These are phyloP conservation scores for Aspergillus costaricaensis DNA, from an alignment of 2,329 filamentous ascomycete genomes.

Conservation along the genomic window DNA sequence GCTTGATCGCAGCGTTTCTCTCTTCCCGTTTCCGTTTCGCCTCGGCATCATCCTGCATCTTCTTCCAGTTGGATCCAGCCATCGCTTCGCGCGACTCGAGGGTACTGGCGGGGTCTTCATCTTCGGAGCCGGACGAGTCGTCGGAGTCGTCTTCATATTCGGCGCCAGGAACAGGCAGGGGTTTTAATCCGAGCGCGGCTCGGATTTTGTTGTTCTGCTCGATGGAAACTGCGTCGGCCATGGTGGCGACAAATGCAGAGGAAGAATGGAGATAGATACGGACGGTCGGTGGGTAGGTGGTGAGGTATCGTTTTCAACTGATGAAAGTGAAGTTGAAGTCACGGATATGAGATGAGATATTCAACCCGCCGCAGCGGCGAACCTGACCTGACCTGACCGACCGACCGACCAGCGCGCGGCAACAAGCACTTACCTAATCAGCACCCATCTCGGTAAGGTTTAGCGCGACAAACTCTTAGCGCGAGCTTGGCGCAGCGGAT, in stretches of 20 bases:
- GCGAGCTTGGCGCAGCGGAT: constrained; percentile 32
- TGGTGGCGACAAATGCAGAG: constrained; percentile 28
- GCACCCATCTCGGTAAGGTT: constrained; percentile 22
- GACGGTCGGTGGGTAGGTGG: background rate
- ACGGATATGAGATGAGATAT: background rate
- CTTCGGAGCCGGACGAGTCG: constrained; percentile 44
- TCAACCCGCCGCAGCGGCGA: no score
- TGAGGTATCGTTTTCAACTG: background rate
- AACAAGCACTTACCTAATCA: constrained; percentile 19
- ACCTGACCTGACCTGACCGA: no score
- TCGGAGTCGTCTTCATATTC: constrained; percentile 49
- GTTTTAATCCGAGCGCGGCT: constrained; percentile 83
- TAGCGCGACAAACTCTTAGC: constrained; percentile 25
- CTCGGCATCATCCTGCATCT: constrained; percentile 66
- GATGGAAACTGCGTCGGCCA: constrained; percentile 67
- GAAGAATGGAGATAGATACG: background rate
- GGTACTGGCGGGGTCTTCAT: constrained; percentile 76
- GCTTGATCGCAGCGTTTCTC: constrained; percentile 79
- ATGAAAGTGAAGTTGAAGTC: background rate
- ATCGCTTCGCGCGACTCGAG: constrained; percentile 65
- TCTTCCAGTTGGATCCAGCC: constrained; percentile 53
- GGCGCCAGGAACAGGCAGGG: constrained; percentile 76
- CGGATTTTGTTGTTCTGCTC: constrained; percentile 94
- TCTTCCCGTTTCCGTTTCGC: constrained; percentile 78
- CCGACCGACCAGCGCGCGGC: background rate